Evolutionary conservation across 2,329 filamentous ascomycete species (phyloP).

Genomic region (Arthroderma uncinatum): DNA sequence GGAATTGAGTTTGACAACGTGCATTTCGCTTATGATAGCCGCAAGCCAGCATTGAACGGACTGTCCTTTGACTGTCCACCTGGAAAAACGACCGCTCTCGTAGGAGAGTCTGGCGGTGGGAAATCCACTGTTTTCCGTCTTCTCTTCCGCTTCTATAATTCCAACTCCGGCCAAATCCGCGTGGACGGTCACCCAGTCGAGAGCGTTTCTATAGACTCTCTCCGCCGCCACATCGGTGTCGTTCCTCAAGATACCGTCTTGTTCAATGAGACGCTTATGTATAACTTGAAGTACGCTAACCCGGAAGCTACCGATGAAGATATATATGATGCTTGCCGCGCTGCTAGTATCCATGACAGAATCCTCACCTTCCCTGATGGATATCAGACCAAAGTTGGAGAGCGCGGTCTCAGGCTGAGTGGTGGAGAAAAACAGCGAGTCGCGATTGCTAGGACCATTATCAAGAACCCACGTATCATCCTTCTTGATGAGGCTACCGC

Average conservation of each 20-base stretch:
- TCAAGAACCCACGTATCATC: conserved; percentile 85
- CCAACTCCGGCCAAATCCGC: conserved; percentile 64
- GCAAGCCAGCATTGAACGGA: conserved; percentile 72
- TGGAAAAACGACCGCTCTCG: conserved; percentile 88
- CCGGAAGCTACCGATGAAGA: conserved; percentile 69
- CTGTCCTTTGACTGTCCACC: conserved; percentile 76
- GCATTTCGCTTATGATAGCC: conserved; percentile 77
- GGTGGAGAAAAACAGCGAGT: conserved; percentile 91
- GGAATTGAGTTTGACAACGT: conserved; percentile 82
- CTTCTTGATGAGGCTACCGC: conserved; percentile 85
- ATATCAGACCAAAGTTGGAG: conserved; percentile 82
- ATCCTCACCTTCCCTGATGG: conserved; percentile 80
- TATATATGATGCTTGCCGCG: conserved; percentile 67
- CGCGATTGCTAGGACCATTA: conserved; percentile 81
- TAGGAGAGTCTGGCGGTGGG: conserved; percentile 91
- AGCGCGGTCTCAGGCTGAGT: conserved; percentile 74
- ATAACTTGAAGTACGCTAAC: conserved; percentile 85
- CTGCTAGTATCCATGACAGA: conserved; percentile 85
- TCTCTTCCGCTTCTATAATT: conserved; percentile 94
- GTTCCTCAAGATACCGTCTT: conserved; percentile 93
- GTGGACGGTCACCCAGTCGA: conserved; percentile 77
- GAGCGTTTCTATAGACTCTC: conserved; percentile 83
- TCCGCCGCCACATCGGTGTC: conserved; percentile 82
- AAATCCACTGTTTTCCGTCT: conserved; percentile 95
- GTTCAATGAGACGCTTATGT: conserved; percentile 92